Base-by-base conservation (phyloP, 345 rosid species). In the Geranium rotundifolium region DNA sequence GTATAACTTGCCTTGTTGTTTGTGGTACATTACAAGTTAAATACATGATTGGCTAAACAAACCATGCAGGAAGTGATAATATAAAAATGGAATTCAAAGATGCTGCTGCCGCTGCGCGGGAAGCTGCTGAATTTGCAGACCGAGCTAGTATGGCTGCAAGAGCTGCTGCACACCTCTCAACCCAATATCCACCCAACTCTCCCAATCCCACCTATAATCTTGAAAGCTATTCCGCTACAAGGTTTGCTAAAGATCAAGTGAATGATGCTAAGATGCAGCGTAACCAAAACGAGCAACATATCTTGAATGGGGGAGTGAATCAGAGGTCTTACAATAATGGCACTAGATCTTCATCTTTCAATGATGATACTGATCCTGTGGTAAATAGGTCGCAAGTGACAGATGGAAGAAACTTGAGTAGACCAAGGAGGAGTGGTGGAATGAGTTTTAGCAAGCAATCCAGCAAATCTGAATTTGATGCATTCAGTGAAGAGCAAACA, bases 91-190 rank as follows among this genome's bases (percentile, higher is more conserved):
- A 84, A 74, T 93, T 90, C 66, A 78, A 63, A 71, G 96, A 90
- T 81, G 96, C 97, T 56, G 82, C 96, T 5, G 60, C 81, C 73
- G 99, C 99, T 71, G 97, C 97, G 29, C 95, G 75, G 69, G 91
- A 85, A 55, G 99, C 99, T 59, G 99, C 96, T 65, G 96, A 93
- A 74, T 84, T 97, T 72, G 99, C 97, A 37, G 99, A 93, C 78
- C 82, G 80, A 73, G 97, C 99, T 4, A 88, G 96, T 73, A 79
- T 87, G 78, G 99, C 99, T 76, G 97, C 99, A 29, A 77, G 87
- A 69, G 96, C 90, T 18, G 99, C 97, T 72, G 99, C 95, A 31
- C 85, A 90, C 67, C 91, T 93, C 70, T 84, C 97, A 55, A 83
- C 82, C 67, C 86, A 61, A 52, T 23, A 34, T 17, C 19, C 19